Evolutionary conservation across 805 yeast genomes (phyloP), one percentile per base, ranked within the genome.

Genomic region (Priceomyces castillae): DNA sequence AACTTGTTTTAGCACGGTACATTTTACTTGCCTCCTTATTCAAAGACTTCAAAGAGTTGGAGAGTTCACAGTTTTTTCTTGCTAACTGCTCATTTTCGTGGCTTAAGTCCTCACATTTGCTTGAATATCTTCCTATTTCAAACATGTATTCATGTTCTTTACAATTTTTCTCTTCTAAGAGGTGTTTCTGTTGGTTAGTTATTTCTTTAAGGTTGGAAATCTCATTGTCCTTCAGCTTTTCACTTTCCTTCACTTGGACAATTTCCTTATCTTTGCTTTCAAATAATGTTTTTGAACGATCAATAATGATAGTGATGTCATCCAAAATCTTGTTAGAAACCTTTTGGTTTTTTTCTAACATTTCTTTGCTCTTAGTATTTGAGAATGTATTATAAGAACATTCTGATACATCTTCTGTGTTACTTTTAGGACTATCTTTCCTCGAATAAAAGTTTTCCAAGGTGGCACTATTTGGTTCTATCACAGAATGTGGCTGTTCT

Each of bases 1-100:
- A 51, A n/a, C 64, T 52, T 3, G 78, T 78, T 42, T 71, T 36
- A 10, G 22, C 33, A 7, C 20, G 15, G 4, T 39, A 37, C 9
- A 40, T 17, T 18, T 39, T 36, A 20, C 41, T 39, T 11, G 42
- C 30, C 14, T 45, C 41, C 12, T 36, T 26, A 7, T 40, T 30
- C n/a, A 41, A 40, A 7, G 19, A 14, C 12, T 28, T 31, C 16
- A 47, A 31, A 20, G 36, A 34, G 7, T 36, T 30, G 12, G 22
- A 20, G 23, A 28, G 19, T 20, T 42, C 39, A 2, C 20, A 11
- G 30, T 46, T 42, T 17, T 34, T 15, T 14, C 17, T 7, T 15
- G 35, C 14, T 19, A 44, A 22, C n/a, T 25, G 30, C 22, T 37
- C 18, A 26, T 44, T 39, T 20, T 41, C 39, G 23, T 33, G 15